These are phyloP conservation scores for Anaeramoeba ignava DNA, from an alignment of 78 protist species.

Conservation along the genomic window DNA sequence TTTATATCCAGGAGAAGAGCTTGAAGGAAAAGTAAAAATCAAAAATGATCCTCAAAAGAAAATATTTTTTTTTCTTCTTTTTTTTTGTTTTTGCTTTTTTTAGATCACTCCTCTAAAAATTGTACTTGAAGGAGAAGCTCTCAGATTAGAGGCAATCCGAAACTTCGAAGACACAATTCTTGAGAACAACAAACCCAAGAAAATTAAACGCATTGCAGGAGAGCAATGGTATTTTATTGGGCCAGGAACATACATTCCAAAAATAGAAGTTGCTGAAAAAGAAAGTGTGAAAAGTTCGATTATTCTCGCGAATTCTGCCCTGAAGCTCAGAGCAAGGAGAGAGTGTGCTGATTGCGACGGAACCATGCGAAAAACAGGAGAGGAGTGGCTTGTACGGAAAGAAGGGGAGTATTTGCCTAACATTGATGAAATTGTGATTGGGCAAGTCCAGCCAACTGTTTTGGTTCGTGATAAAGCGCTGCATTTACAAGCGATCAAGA, in stretches of 20 bases:
- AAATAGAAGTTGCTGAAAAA: slow-evolving; percentile 40
- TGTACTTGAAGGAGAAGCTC: slow-evolving; percentile 45
- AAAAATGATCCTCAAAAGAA: background rate
- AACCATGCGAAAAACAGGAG: slow-evolving; percentile 40
- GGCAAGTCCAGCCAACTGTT: slow-evolving; percentile 42
- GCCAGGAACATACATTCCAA: slow-evolving; percentile 52
- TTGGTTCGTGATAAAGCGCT: slow-evolving; percentile 50
- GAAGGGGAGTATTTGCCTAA: slow-evolving; percentile 44
- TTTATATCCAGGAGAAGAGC: slow-evolving; percentile 71
- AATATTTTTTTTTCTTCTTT: background rate
- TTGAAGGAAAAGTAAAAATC: slow-evolving; percentile 6
- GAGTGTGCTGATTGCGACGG: slow-evolving; percentile 21
- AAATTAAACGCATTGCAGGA: slow-evolving; percentile 33
- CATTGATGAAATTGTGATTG: slow-evolving; percentile 53
- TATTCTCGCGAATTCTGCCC: slow-evolving; percentile 50
- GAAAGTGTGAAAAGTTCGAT: slow-evolving; percentile 36
- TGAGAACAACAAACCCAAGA: no score
- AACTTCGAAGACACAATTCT: slow-evolving; percentile 46
- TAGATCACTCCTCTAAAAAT: slow-evolving; percentile 41
- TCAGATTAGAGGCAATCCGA: slow-evolving; percentile 54
- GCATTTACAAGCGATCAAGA: slow-evolving; percentile 46
- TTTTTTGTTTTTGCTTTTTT: no score
- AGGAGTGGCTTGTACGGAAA: slow-evolving; percentile 60
- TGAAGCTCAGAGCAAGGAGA: slow-evolving; percentile 57
- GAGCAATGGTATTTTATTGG: slow-evolving; percentile 63